Base-by-base conservation (phyloP, 192 early-diverging fungal species). In the Kappamyces sp. region DNA sequence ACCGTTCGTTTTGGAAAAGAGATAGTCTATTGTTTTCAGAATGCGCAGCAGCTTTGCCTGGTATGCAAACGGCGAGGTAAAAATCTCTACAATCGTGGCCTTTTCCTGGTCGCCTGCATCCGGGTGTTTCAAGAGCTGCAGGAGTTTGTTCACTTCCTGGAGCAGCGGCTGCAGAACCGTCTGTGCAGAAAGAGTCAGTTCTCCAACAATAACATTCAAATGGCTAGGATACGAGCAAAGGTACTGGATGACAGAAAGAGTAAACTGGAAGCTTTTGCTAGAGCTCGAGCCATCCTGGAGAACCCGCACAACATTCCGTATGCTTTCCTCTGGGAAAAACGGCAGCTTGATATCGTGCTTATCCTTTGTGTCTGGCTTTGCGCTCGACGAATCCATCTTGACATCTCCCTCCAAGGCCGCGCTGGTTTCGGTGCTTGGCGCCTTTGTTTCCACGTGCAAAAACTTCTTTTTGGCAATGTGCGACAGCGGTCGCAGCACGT, bases 1-100 rank as follows among this genome's bases (percentile, higher is more conserved):
- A 49, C 44, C 57, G 46, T 59, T 40, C 6, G 23, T 10, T 50
- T 74, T 79, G 4, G 83, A 82, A 63, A 82, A 85, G 71, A 90
- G 82, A 62, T 91, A 98, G 68, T 98, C 96, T 37, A 97, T 79
- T 0, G 93, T 91, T 70, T 96, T 97, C 54, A 98, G 80, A 32
- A 98, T 83, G 23, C 96, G 87, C 46, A 98, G 60, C 47, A 98
- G 68, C 54, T 94, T 93, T 15, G 96, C 86, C 70, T 98, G 96
- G 57, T 84, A 75, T 4, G 93, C 87, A n/a, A 89, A 84, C 4
- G 92, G 74, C 3, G 85, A 83, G 15, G 92, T 88, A 67, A 94
- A 93, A 50, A 85, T 84, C 32, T 79, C 75, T 13, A 96, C 71
- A 9, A 84, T 85, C 7, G 82, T 75, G 47, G 79, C 77, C 52